Evolutionary conservation across 2,329 filamentous ascomycete genomes (phyloP).

Genomic region (Aspergillus hortae): DNA sequence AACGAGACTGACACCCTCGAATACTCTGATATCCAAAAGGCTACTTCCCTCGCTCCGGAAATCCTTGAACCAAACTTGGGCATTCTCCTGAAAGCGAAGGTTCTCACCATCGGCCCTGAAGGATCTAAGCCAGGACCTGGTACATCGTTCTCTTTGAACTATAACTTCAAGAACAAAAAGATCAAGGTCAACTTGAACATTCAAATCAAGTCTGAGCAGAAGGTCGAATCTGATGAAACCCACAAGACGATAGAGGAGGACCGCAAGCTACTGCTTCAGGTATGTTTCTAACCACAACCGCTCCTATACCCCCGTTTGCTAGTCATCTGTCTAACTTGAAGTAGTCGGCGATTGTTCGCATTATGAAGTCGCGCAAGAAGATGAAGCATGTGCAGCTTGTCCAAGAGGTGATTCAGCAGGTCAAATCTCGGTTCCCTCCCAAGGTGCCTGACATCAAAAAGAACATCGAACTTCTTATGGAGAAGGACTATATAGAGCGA

Average conservation of each 20-base stretch:
- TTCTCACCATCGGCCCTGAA: slow-evolving; percentile 69
- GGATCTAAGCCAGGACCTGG: slow-evolving; percentile 73
- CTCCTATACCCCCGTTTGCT: not conserved
- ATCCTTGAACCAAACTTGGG: slow-evolving; percentile 80
- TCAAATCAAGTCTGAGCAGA: slow-evolving; percentile 89
- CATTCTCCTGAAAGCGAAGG: slow-evolving; percentile 90
- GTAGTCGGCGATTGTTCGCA: slow-evolving; percentile 95
- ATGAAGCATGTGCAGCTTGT: slow-evolving; percentile 97
- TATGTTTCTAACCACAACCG: slow-evolving; percentile 48
- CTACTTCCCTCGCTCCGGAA: slow-evolving; percentile 75
- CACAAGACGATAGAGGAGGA: slow-evolving; percentile 99
- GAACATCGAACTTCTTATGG: slow-evolving; percentile 95
- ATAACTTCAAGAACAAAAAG: slow-evolving; percentile 98
- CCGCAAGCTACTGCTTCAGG: slow-evolving; percentile 92
- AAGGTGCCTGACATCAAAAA: slow-evolving; percentile 98
- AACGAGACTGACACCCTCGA: slow-evolving; percentile 83
- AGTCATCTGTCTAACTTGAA: slow-evolving; percentile 8
- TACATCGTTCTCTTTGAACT: slow-evolving; percentile 80
- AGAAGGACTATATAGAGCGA: slow-evolving; percentile 98
- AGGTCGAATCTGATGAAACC: slow-evolving; percentile 93
- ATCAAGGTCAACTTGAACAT: slow-evolving; percentile 95
- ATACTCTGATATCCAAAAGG: slow-evolving; percentile 82
- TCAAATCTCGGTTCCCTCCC: slow-evolving; percentile 86
- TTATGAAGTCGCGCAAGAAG: slow-evolving; percentile 99
- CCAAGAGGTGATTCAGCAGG: slow-evolving; percentile 92